Conservation (phyloP, 192 early-diverging fungal species). For the Gorgonomyces haynaldii region DNA sequence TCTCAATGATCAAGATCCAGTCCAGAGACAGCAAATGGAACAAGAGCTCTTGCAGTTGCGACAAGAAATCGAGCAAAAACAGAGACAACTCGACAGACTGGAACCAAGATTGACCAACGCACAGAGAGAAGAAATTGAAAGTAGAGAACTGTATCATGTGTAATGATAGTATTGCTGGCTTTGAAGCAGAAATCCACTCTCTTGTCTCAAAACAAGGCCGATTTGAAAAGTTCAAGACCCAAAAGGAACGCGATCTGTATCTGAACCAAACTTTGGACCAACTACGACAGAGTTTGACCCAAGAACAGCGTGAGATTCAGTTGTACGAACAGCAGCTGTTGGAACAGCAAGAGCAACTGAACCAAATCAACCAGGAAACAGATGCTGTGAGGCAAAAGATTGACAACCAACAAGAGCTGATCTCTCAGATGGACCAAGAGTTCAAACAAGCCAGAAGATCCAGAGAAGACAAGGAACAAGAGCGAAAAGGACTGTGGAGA, state of each 20-base stretch:
- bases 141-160: constrained; percentile 52
- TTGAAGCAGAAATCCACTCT: constrained; percentile 58
- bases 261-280: too few species aligned
- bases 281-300: constrained; percentile 64
- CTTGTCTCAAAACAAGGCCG: constrained; percentile 83
- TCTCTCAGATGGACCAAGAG: constrained; percentile 17
- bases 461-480: constrained; percentile 26
- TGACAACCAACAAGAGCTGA: constrained; percentile 19
- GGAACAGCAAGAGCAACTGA: constrained; percentile 16
- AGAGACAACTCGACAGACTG: constrained; percentile 51
- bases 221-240: constrained; percentile 58
- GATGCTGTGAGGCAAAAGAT: constrained; percentile 9
- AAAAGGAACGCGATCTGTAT: constrained; percentile 69
- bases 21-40: constrained; percentile 1
- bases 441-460: constrained; percentile 28
- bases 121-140: constrained; percentile 38
- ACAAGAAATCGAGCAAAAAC: constrained; percentile 45
- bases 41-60: constrained; percentile 31
- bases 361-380: too few species aligned
- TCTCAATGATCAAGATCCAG: neutral
- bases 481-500: constrained; percentile 79
- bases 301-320: constrained; percentile 12
- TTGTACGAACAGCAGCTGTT: constrained; percentile 38
- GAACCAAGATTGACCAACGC: constrained; percentile 55
- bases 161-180: constrained; percentile 37